Evolutionary conservation across 495 filamentous ascomycete genomes (phyloP).

Genomic region (Hypoxylon perforatum): DNA sequence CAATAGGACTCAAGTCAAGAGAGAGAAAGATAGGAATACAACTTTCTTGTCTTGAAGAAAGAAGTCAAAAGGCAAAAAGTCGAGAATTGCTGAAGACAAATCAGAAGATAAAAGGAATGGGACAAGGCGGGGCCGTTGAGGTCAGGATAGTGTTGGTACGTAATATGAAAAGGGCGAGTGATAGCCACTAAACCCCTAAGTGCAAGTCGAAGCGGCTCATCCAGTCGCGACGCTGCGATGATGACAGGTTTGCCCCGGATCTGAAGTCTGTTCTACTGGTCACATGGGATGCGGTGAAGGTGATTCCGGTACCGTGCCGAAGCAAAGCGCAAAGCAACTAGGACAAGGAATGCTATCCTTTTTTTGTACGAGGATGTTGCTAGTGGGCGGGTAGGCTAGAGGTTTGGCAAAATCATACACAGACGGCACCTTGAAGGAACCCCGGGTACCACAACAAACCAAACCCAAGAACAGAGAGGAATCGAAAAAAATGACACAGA

Average conservation of each 20-base stretch:
- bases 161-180: constrained; percentile 44
- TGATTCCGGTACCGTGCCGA: constrained; percentile 39
- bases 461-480: constrained; percentile 2
- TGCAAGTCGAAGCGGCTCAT: constrained; percentile 68
- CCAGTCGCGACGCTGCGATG: constrained; percentile 41
- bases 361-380: constrained; percentile 1
- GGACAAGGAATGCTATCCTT: constrained; percentile 5
- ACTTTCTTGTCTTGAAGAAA: constrained; percentile 17
- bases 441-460: constrained; percentile 14
- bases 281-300: constrained; percentile 41
- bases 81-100: constrained; percentile 22
- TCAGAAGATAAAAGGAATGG: constrained; percentile 34
- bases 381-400: too few relatives aligned
- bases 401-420: background rate
- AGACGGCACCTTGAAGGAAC: constrained; percentile 12
- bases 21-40: constrained; percentile 1
- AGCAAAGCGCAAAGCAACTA: constrained; percentile 41
- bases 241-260: constrained; percentile 36
- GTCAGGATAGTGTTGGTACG: constrained; percentile 40
- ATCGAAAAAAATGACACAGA: constrained; percentile 9
- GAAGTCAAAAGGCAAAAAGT: constrained; percentile 23
- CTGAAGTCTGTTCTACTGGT: constrained; percentile 33
- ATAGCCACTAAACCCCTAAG: constrained; percentile 70
- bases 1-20: constrained; percentile 12
- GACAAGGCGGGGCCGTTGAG: constrained; percentile 43